Base-by-base conservation (phyloP, 495 filamentous ascomycete species). In the Xylaria castorea region DNA sequence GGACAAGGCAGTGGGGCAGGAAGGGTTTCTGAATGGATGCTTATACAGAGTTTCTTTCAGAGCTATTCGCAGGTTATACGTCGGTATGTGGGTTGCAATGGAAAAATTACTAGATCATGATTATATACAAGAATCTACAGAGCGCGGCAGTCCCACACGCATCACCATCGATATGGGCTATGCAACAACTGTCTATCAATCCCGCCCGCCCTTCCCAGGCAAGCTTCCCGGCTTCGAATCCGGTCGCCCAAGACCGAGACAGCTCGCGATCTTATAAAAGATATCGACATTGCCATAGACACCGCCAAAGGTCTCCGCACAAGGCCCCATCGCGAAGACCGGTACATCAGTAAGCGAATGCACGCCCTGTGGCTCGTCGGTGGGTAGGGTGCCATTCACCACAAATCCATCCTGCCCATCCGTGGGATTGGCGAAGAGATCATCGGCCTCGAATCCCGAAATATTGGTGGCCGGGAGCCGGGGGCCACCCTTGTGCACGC, bases 331-430 rank as follows among this genome's bases (percentile, higher is more conserved):
- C 0, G 92, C 91, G 74, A 89, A 94, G 14, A 94, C 90, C 0
- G 92, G 90, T 57, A 94, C 92, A 77, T 94, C 92, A 0, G 92
- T 94, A 68, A 94, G 81, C 48, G 86, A 89, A 81, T 94, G 92
- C 66, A 94, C 92, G 27, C 92, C 92, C 79, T 90, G 84, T 25
- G 77, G 74, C 70, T 85, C 80, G 60, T 79, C 75, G 30, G 87
- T 85, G 0, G 91, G 87, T 71, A 94, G 75, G 2, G 91, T 93
- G 60, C 92, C 92, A 73, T 93, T 92, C 25, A 92, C 83, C 34
- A 91, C 71, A 79, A 91, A 90, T 0, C 91, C 92, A 25, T 82
- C 84, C n/a, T 87, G 83, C 16, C 84, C 84, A 75, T 94, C 92
- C 73, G 86, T 83, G 16, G 89, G 85, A 76, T 89, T 89, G 70